Conservation (phyloP, 805 yeast species). For the Hanseniaspora lindneri region DNA sequence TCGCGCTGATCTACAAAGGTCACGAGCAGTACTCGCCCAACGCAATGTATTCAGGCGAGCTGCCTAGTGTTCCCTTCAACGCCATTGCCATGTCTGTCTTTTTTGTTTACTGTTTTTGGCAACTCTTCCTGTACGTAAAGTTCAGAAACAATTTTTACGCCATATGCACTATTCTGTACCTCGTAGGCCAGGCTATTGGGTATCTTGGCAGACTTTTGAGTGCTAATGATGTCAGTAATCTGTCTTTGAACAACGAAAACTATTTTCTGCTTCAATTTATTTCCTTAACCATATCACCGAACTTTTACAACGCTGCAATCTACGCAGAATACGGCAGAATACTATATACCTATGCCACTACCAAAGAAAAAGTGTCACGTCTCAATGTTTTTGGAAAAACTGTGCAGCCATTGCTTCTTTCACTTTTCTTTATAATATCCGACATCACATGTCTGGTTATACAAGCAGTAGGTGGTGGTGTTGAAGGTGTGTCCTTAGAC, state of each 20-base stretch:
- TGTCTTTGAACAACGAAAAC: constrained; percentile 23
- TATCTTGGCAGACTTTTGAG: constrained; percentile 49
- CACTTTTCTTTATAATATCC: constrained; percentile 51
- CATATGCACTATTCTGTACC: background rate
- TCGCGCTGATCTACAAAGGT: constrained; percentile 15
- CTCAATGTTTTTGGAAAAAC: constrained; percentile 33
- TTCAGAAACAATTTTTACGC: constrained; percentile 53
- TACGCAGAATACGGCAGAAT: constrained; percentile 61
- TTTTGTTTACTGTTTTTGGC: constrained; percentile 36
- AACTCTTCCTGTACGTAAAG: constrained; percentile 34
- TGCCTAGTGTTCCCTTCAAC: constrained; percentile 49
- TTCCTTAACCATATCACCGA: constrained; percentile 66
- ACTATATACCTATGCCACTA: constrained; percentile 45
- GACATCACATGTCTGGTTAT: constrained; percentile 53
- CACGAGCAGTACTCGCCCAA: constrained; percentile 22
- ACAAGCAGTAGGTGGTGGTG: constrained; percentile 71
- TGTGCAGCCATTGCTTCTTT: constrained; percentile 18
- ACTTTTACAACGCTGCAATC: constrained; percentile 73
- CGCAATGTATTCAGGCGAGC: constrained; percentile 26
- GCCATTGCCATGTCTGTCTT: constrained; percentile 44
- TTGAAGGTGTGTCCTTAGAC: constrained; percentile 41
- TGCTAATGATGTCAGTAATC: constrained; percentile 26
- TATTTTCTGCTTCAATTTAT: constrained; percentile 53
- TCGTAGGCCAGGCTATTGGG: constrained; percentile 51
- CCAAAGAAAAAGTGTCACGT: constrained; percentile 1